A percentile compares a stretch with the other conserved stretches of the same genome.
phyloP scores from a whole-genome alignment of 768 basidiomycete genomes.

The Hericium rajendrae region DNA sequence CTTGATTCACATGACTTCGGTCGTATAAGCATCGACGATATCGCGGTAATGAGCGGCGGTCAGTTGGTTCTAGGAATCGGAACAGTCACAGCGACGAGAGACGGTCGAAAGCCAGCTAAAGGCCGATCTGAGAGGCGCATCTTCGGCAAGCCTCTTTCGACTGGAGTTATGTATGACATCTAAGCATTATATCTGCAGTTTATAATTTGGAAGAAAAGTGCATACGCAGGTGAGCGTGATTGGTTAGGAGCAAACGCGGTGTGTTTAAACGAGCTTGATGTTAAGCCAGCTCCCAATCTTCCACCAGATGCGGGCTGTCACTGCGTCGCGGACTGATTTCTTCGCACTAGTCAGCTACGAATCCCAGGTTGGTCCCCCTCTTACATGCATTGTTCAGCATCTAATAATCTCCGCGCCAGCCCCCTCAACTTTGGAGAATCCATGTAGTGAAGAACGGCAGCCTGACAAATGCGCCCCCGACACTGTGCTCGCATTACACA shows the following conservation, averaged over 20 bases:
- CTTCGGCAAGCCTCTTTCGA: slow-evolving; percentile 29
- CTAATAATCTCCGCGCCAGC: slow-evolving; percentile 26
- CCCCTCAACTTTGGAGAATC: slow-evolving; percentile 70
- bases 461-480: slow-evolving; percentile 26
- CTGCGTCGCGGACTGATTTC: slow-evolving; percentile 47
- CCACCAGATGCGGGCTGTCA: slow-evolving; percentile 65
- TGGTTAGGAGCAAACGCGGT: neutral
- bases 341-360: slow-evolving; percentile 67
- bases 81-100: slow-evolving; percentile 51
- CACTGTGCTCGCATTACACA: slow-evolving; percentile 60
- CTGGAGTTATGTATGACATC: neutral
- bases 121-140: slow-evolving; percentile 66
- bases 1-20: slow-evolving; percentile 50
- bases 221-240: slow-evolving; percentile 48
- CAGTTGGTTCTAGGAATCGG: slow-evolving; percentile 57
- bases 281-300: slow-evolving; percentile 61
- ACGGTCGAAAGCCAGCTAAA: slow-evolving; percentile 58
- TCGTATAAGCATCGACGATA: slow-evolving; percentile 56
- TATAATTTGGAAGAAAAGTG: slow-evolving; percentile 55
- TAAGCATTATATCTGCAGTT: slow-evolving; percentile 27
- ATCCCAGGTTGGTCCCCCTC: slow-evolving; percentile 38
- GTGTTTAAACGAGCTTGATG: slow-evolving; percentile 1
- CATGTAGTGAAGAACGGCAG: slow-evolving; percentile 47
- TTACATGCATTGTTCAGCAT: neutral
- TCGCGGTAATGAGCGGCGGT: slow-evolving; percentile 61